Base-by-base conservation (phyloP, 163 green algal genomes). In the Chlamydomonas reinhardtii region DNA sequence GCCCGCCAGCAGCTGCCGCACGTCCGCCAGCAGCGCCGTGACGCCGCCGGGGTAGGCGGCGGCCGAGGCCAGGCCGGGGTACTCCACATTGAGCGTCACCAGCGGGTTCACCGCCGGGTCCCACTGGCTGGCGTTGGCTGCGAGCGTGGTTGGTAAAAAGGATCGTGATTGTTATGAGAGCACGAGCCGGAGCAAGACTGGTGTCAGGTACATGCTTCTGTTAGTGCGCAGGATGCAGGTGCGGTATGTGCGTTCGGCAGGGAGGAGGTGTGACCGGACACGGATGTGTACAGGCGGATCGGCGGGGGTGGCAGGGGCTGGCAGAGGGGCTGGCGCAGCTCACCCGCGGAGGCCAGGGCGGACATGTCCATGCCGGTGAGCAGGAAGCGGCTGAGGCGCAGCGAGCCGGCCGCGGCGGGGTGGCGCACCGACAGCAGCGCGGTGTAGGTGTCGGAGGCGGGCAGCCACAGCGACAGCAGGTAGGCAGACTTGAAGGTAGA, bases 391-490 rank as follows among this genome's bases (percentile, higher is more conserved):
- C 52, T 48, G 2, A 89, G 31, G 14, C 65, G 37, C 43, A 87
- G 74, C 43, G 79, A 89, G 69, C 56, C 79, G 4, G 61, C 11
- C 16, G 82, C 5, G 12, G 84, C 75, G 24, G 85, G 75, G 75
- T 86, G 83, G 24, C 85, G 61, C 31, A 92, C 32, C 27, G 70
- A 83, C 2, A 92, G 80, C 34, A 91, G 62, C 4, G 74, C 89
- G 31, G 71, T 19, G 85, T 89, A 92, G 43, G 80, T 76, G 15
- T 87, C 65, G n/a, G 64, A n/a, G 22, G 65, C 35, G 24, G 32
- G 27, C 29, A 89, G 80, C n/a, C 31, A 77, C 19, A 92, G 14
- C 12, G 27, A 31, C 39, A 92, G 59, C 64, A 74, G 75, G 71
- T 91, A 91, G 12, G 65, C 62, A 52, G 66, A 48, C n/a, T 73